Conservation (phyloP, 2,329 filamentous ascomycete species). For the Penicillium frequentans region DNA sequence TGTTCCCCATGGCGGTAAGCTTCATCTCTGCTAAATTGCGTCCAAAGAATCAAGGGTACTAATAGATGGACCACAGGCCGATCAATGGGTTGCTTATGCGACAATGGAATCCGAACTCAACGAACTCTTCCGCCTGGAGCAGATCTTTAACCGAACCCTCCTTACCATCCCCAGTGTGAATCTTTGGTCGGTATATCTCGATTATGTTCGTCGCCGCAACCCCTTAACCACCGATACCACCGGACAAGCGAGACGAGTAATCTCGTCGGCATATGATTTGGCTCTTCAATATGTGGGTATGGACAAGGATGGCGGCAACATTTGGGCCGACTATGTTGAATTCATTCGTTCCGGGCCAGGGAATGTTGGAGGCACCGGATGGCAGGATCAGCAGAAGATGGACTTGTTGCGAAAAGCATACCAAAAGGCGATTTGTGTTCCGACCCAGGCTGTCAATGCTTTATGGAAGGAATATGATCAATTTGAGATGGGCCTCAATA, state of each 20-base stretch:
- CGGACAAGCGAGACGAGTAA: slow-evolving; percentile 72
- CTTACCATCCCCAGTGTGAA: slow-evolving; percentile 77
- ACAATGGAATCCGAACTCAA: slow-evolving; percentile 87
- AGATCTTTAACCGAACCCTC: slow-evolving; percentile 79
- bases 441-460: slow-evolving; percentile 76
- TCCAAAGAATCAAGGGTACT: background rate
- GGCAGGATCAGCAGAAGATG: slow-evolving; percentile 99
- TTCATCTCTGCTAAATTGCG: background rate
- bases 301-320: slow-evolving; percentile 82
- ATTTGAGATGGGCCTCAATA: slow-evolving; percentile 93
- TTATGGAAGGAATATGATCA: slow-evolving; percentile 98
- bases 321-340: slow-evolving; percentile 94
- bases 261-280: slow-evolving; percentile 87
- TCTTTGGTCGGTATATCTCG: slow-evolving; percentile 90
- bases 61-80: slow-evolving; percentile 61
- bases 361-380: slow-evolving; percentile 76
- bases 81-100: slow-evolving; percentile 86
- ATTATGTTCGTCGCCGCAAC: slow-evolving; percentile 90
- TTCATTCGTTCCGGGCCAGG: slow-evolving; percentile 90
- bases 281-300: slow-evolving; percentile 86
- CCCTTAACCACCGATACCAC: slow-evolving; percentile 78
- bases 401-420: slow-evolving; percentile 89
- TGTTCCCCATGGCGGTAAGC: slow-evolving; percentile 89
- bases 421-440: slow-evolving; percentile 83
- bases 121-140: slow-evolving; percentile 76